A percentile compares a stretch with the other conserved stretches of the same genome.
phyloP scores from a whole-genome alignment of 2,329 filamentous ascomycete species.

The Epichloe brachyelytri region DNA sequence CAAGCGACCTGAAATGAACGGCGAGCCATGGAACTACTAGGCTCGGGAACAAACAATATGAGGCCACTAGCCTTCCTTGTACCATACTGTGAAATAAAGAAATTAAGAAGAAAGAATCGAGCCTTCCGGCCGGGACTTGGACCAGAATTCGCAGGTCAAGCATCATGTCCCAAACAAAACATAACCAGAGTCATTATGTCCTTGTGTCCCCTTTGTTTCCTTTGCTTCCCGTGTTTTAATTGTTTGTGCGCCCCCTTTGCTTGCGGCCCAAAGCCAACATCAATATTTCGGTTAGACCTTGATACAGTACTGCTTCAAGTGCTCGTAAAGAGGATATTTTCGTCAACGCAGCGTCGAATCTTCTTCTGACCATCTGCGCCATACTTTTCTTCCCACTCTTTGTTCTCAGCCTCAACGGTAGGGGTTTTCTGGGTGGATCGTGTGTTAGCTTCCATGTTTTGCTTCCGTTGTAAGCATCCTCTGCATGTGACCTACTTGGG shows the following conservation, averaged over 20 bases:
- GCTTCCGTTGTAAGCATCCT: not conserved
- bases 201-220: not conserved
- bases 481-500: constrained; percentile 34
- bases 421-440: constrained; percentile 38
- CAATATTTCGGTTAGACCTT: constrained; percentile 31
- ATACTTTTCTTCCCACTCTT: constrained; percentile 62
- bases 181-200: not conserved
- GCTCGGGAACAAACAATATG: not conserved
- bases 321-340: constrained; percentile 66
- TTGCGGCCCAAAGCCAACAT: not conserved
- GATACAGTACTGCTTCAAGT: constrained; percentile 66
- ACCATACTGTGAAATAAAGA: not conserved
- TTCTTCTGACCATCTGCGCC: constrained; percentile 56
- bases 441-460: not conserved
- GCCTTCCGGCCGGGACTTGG: not conserved
- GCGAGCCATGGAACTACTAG: not conserved
- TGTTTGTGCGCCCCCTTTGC: not conserved
- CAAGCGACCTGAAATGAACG: constrained; percentile 1
- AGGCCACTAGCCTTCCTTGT: constrained; percentile 1
- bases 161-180: not conserved
- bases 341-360: constrained; percentile 59
- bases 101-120: not conserved
- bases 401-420: constrained; percentile 52
- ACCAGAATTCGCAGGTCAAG: not conserved
- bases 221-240: not conserved